phyloP scores from a whole-genome alignment of 306 rosid genomes.

The Quercus parvula region DNA sequence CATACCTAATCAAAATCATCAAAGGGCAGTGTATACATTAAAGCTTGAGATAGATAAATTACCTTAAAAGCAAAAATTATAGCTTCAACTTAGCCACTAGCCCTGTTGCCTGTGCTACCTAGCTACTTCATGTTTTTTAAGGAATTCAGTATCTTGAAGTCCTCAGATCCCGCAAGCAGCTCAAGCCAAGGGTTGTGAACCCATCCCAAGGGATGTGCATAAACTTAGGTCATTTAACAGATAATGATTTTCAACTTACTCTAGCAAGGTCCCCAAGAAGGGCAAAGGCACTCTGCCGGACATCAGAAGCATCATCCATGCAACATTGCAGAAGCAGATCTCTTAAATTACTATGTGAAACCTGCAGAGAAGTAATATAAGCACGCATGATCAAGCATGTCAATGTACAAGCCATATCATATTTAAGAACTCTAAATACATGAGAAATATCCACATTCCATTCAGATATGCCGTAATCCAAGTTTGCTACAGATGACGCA shows the following conservation, averaged over 20 bases:
- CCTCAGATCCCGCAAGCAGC: not conserved
- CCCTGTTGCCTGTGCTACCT: not conserved
- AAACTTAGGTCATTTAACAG: constrained; percentile 1
- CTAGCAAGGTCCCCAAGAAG: constrained; percentile 97
- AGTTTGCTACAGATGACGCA: not conserved
- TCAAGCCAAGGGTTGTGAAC: not conserved
- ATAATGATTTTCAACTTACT: constrained; percentile 52
- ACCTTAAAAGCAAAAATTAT: not conserved
- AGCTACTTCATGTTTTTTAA: not conserved
- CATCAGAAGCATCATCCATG: constrained; percentile 86
- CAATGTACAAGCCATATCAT: not conserved
- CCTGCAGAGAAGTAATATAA: constrained; percentile 39
- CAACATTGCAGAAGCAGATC: constrained; percentile 88
- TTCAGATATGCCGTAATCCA: not conserved
- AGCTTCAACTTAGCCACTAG: constrained; percentile 1
- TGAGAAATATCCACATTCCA: constrained; percentile 3
- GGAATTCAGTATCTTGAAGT: not conserved
- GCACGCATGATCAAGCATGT: constrained; percentile 21
- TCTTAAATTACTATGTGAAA: constrained; percentile 77
- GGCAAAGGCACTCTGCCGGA: constrained; percentile 96
- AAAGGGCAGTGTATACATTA: constrained; percentile 4
- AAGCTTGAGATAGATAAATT: not conserved
- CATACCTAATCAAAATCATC: constrained; percentile 67
- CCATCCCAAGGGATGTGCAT: not conserved
- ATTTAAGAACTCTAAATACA: not conserved